These are phyloP conservation scores for Conticribra weissflogii DNA, from an alignment of 108 stramenopile species.

Conservation along the genomic window DNA sequence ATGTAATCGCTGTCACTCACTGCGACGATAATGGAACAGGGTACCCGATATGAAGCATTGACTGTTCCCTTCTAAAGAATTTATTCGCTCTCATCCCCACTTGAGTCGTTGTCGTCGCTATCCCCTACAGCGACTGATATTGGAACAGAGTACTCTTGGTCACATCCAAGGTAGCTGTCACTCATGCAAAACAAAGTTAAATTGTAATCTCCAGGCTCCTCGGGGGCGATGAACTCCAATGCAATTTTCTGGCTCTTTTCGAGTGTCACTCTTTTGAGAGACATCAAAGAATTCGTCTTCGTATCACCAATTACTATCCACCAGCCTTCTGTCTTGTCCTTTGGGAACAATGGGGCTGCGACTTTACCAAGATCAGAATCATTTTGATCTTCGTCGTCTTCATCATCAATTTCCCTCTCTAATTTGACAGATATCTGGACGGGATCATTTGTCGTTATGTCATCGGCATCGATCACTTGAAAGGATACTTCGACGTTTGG, in stretches of 20 bases:
- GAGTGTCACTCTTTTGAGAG: slow-evolving; percentile 93
- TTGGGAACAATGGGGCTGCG: slow-evolving; percentile 88
- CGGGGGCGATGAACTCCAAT: slow-evolving; percentile 95
- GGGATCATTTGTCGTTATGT: slow-evolving; percentile 87
- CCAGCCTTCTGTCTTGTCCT: slow-evolving; percentile 93
- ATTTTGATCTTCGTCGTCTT: slow-evolving; percentile 82
- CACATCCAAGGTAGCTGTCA: slow-evolving; percentile 96
- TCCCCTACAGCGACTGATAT: slow-evolving; percentile 81
- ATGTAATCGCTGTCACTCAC: no score
- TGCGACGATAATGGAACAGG: no score
- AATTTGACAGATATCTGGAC: slow-evolving; percentile 85
- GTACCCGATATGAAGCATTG: no score
- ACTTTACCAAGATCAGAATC: slow-evolving; percentile 75
- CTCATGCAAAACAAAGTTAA: slow-evolving; percentile 97
- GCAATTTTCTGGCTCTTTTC: slow-evolving; percentile 64
- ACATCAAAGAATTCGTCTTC: slow-evolving; percentile 84
- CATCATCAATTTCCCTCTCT: slow-evolving; percentile 93
- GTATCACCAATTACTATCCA: slow-evolving; percentile 96
- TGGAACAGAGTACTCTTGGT: slow-evolving; percentile 93
- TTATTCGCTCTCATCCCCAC: slow-evolving; percentile 53
- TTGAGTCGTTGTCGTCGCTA: slow-evolving; percentile 64
- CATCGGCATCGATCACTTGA: slow-evolving; percentile 84
- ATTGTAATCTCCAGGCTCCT: slow-evolving; percentile 92
- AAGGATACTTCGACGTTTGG: slow-evolving; percentile 95
- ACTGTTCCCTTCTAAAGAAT: no score